phyloP scores from a whole-genome alignment of 495 filamentous ascomycete species.

The Penicillium dipodomyicola region DNA sequence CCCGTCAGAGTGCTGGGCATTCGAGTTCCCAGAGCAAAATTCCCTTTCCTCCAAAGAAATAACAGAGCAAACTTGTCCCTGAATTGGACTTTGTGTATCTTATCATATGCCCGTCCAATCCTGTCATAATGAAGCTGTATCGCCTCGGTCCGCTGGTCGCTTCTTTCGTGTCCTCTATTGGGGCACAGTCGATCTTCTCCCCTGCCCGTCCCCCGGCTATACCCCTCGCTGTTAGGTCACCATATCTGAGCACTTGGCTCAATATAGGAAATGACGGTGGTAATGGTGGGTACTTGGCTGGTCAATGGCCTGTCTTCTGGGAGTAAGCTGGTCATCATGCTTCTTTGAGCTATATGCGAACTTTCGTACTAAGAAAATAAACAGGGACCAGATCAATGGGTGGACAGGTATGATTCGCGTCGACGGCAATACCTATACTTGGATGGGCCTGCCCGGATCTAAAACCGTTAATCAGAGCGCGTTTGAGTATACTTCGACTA shows the following conservation, averaged over 20 bases:
- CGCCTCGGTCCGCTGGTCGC: constrained; percentile 26
- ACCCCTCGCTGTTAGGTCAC: constrained; percentile 57
- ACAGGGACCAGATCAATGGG: constrained; percentile 48
- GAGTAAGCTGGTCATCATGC: constrained; percentile 37
- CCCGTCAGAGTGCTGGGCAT: constrained; percentile 11
- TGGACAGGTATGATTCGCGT: constrained; percentile 60
- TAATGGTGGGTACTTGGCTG: constrained; percentile 58
- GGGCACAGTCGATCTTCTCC: constrained; percentile 47
- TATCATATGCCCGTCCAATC: constrained; percentile 12
- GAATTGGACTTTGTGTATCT: constrained; percentile 24
- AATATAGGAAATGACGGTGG: constrained; percentile 51
- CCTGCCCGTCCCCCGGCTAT: constrained; percentile 56
- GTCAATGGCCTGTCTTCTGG: constrained; percentile 58
- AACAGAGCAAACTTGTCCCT: constrained; percentile 24
- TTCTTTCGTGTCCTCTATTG: constrained; percentile 26
- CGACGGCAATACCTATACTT: constrained; percentile 52
- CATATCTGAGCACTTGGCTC: constrained; percentile 57
- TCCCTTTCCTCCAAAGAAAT: constrained; percentile 15
- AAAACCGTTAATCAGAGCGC: constrained; percentile 49
- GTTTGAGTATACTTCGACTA: constrained; percentile 57
- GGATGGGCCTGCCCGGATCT: constrained; percentile 51
- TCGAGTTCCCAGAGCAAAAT: constrained; percentile 8
- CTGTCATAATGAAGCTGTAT: constrained; percentile 32
- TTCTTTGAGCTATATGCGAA: background rate
- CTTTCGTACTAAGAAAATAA: background rate